These are phyloP conservation scores for Extremus antarcticus DNA, from an alignment of 495 filamentous ascomycete species.

Conservation along the genomic window DNA sequence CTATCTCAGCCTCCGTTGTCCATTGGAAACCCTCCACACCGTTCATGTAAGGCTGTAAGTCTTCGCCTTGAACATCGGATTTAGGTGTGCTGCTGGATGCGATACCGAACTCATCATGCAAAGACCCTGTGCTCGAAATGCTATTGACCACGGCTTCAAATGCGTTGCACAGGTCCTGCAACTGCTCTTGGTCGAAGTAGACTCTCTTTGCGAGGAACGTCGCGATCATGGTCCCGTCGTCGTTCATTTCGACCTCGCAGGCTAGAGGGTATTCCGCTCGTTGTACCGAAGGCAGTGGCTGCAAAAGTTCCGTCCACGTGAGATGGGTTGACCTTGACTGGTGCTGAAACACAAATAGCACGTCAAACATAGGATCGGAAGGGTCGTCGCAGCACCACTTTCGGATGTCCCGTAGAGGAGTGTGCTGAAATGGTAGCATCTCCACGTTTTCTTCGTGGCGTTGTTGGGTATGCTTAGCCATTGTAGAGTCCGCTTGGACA, in stretches of 20 bases:
- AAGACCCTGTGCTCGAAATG: not conserved
- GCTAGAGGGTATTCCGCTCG: conserved; percentile 62
- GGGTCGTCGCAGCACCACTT: conserved; percentile 50
- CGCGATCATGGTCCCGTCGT: conserved; percentile 36
- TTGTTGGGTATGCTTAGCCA: conserved; percentile 38
- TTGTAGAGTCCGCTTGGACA: conserved; percentile 37
- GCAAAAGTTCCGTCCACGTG: conserved; percentile 41
- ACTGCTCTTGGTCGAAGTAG: not conserved
- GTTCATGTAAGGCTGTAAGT: conserved; percentile 1
- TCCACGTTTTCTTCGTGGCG: conserved; percentile 53
- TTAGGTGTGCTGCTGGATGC: not conserved
- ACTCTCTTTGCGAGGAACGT: conserved; percentile 41
- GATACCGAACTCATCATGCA: not conserved
- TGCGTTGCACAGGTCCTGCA: not conserved
- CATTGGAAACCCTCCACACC: conserved; percentile 38
- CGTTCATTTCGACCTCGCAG: conserved; percentile 52
- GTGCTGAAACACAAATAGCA: conserved; percentile 75
- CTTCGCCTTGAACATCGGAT: not conserved
- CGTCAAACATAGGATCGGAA: conserved; percentile 61
- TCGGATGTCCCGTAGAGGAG: conserved; percentile 58
- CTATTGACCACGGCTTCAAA: not conserved
- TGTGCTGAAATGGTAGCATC: conserved; percentile 56
- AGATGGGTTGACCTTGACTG: conserved; percentile 19
- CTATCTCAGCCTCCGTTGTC: conserved; percentile 36
- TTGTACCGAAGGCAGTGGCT: conserved; percentile 35